Base-by-base conservation (phyloP, 495 filamentous ascomycete species). In the Elasticomyces elasticus region DNA sequence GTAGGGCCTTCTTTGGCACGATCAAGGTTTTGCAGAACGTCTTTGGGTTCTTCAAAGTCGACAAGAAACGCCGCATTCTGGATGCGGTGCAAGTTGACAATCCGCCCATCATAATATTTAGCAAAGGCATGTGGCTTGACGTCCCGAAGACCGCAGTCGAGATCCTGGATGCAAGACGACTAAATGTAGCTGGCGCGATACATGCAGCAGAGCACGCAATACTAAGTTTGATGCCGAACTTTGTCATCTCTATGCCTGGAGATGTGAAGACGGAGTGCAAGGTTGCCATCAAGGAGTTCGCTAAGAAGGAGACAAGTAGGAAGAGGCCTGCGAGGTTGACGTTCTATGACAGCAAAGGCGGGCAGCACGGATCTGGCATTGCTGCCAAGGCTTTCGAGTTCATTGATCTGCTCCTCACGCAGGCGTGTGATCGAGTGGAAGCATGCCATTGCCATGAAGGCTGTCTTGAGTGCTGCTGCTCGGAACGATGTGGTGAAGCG, bases 211-310 rank as follows among this genome's bases (percentile, higher is more conserved):
- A 96, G 67, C 92, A 98, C 60, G 89, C 89, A 1, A 72, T 97
- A 49, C 75, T 96, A 26, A 84, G 79, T 30, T 74, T 97, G 0
- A 81, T 98, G 67, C 90, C 90, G 0, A 89, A 85, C 35, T 95
- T 92, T 62, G 89, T 96, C 24, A 79, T 95, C 53, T 84, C 79
- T 56, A 83, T 89, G 69, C 83, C 85, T 2, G 89, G 86, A 44
- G 90, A 95, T 56, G 88, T 97, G 15, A 82, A 86, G 19, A 97
- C 92, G 0, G 92, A 97, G 71, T 98, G 92, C 63, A 97, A 98
- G 69, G 72, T 75, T 55, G 74, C 77, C 0, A 66, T 81, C 23
- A 90, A 89, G 63, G 86, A 89, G 58, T 89, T 95, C 43, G 83
- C 87, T 19, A 80, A 83, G 61, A 80, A 81, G 52, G 81, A 87